Evolutionary conservation across 1,139 yeast species (phyloP), one percentile per base, ranked within the genome.

Genomic region (Debaryomyces udenii): DNA sequence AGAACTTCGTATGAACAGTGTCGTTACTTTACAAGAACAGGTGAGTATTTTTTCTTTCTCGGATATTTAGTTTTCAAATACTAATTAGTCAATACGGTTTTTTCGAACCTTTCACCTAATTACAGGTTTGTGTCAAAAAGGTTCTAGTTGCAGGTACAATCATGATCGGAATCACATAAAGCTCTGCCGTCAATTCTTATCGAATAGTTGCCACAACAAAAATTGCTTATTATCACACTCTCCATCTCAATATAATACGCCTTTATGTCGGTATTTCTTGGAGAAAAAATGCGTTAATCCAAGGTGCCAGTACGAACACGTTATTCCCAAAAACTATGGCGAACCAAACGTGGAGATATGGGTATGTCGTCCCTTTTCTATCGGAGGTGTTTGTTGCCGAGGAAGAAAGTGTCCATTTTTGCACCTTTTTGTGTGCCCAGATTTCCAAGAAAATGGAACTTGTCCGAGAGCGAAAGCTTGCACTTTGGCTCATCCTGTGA

Each of bases 401-500:
- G 96, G 95, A 0, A 56, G 61, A 16, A 52, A 57, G 28, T 86
- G 95, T 57, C 70, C 74, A 4, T 72, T 77, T 42, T 61, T 76
- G 31, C 96, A 86, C 58, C 63, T 67, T 9, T 74, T 69, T 51
- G 79, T 78, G 43, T 86, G 95, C 59, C 94, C 95, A 0, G 93
- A 86, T 54, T 80, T 73, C 50, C 83, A 79, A 48, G 81, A 79
- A 46, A 66, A 68, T 15, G 86, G 86, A 10, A 55, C 51, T 15
- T 86, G 95, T 59, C 68, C 78, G 0, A 61, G 77, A 43, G 76
- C 77, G 1, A 60, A 53, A 17, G 55, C 62, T 14, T 84, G 90
- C 53, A 58, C 64, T 17, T 61, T 84, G 34, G 57, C 56, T 31
- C 90, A 83, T 56, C 61, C 66, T 18, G 43, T 57, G 9, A 64